A percentile compares a stretch with the other conserved stretches of the same genome.
Evolutionary conservation across 164 flowering plant genomes (phyloP).

Genomic region (Warburgia ugandensis): DNA sequence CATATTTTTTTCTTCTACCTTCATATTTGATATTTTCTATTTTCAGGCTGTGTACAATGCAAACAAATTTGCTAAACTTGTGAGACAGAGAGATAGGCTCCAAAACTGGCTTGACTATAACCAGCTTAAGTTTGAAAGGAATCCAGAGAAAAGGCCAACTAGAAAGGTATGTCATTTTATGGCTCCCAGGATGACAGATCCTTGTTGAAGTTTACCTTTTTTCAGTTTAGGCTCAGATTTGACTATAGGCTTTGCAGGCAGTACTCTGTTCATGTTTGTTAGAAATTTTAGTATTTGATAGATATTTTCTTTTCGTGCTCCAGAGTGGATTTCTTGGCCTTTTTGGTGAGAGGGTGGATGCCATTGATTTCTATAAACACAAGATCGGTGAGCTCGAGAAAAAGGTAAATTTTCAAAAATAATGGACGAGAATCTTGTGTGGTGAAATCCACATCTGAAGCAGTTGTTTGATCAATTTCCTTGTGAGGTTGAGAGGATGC

Average conservation of each 20-base stretch:
- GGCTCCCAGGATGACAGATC: no score
- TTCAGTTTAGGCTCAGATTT: not conserved
- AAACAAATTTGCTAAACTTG: slow-evolving; percentile 74
- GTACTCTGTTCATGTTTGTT: no score
- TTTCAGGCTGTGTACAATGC: slow-evolving; percentile 86
- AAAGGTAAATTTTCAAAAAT: slow-evolving; percentile 26
- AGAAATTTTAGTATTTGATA: not conserved
- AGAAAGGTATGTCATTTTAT: slow-evolving; percentile 42
- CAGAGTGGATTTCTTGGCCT: slow-evolving; percentile 84
- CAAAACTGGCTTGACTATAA: slow-evolving; percentile 88
- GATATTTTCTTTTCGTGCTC: slow-evolving; percentile 5
- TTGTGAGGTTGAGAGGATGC: no score
- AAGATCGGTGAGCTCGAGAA: slow-evolving; percentile 49
- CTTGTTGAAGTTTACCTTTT: not conserved
- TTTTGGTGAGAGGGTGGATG: slow-evolving; percentile 72
- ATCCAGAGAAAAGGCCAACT: slow-evolving; percentile 72
- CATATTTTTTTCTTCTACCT: no score
- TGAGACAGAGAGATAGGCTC: slow-evolving; percentile 51
- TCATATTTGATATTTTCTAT: not conserved
- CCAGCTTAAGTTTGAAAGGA: slow-evolving; percentile 73
- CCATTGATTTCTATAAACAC: slow-evolving; percentile 67
- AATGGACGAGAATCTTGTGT: not conserved
- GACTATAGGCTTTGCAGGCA: no score
- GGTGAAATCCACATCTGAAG: no score
- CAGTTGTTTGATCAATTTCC: no score